Conservation (phyloP, 495 filamentous ascomycete species). For the Hypomontagnella monticulosa region DNA sequence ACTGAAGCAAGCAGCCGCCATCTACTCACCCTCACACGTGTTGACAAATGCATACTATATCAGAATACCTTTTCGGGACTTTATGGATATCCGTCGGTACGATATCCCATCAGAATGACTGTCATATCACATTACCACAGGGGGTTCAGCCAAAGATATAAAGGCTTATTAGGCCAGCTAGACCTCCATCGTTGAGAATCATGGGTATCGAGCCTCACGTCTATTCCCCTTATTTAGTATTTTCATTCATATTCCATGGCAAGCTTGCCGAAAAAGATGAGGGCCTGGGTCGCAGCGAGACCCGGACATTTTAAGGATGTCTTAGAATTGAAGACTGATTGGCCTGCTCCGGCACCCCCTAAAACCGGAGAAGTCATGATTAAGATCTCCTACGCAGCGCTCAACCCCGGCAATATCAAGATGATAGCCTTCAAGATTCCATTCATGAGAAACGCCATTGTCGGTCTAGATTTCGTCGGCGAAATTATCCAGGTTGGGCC, state of each 20-base stretch:
- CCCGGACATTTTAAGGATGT: constrained; percentile 21
- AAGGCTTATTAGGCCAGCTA: too few relatives aligned
- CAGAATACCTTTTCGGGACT: too few relatives aligned
- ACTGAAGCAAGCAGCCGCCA: too few relatives aligned
- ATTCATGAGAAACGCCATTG: constrained; percentile 12
- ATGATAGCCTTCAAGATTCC: constrained; percentile 28
- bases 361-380: constrained; percentile 34
- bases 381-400: constrained; percentile 31
- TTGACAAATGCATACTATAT: too few relatives aligned
- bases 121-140: too few relatives aligned
- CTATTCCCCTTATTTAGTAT: neutral
- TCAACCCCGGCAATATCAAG: constrained; percentile 37
- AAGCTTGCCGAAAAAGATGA: constrained; percentile 27
- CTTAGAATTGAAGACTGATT: constrained; percentile 24
- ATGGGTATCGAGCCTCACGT: neutral
- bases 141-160: too few relatives aligned
- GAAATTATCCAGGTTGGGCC: constrained; percentile 32
- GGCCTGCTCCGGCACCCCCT: constrained; percentile 28
- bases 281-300: constrained; percentile 22
- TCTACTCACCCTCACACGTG: too few relatives aligned
- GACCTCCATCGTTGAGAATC: too few relatives aligned
- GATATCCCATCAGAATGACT: too few relatives aligned
- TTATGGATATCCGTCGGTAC: too few relatives aligned
- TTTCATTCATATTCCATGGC: constrained; percentile 10
- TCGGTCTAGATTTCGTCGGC: constrained; percentile 31